Percentiles rank a stretch among this genome's conserved stretches.
phyloP scores from a whole-genome alignment of 495 filamentous ascomycete genomes.

The Glutinoglossum americanum region DNA sequence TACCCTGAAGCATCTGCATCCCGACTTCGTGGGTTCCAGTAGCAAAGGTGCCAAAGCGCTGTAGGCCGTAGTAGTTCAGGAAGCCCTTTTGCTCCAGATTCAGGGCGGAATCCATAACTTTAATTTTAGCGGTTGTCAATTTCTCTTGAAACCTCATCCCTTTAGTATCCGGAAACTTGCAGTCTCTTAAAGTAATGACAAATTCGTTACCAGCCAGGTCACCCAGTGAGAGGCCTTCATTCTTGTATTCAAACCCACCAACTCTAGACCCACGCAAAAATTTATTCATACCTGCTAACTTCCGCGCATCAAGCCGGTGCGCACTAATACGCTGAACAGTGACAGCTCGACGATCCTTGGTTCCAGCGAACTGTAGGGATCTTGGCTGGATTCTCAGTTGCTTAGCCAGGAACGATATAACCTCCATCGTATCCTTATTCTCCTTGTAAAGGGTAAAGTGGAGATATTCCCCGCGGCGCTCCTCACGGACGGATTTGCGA shows the following conservation, averaged over 20 bases:
- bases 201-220: slow-evolving; percentile 82
- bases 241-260: slow-evolving; percentile 57
- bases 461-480: slow-evolving; percentile 55
- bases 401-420: slow-evolving; percentile 46
- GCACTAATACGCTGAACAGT: slow-evolving; percentile 72
- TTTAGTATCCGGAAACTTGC: slow-evolving; percentile 33
- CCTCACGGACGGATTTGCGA: slow-evolving; percentile 12
- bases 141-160: slow-evolving; percentile 20
- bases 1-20: slow-evolving; percentile 55
- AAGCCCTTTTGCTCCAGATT: slow-evolving; percentile 47
- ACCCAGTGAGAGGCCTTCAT: slow-evolving; percentile 52
- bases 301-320: slow-evolving; percentile 36
- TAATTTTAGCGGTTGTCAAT: slow-evolving; percentile 20
- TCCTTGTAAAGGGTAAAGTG: slow-evolving; percentile 95
- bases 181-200: slow-evolving; percentile 69
- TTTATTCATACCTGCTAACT: slow-evolving; percentile 38
- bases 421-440: slow-evolving; percentile 96
- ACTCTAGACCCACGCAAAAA: slow-evolving; percentile 40
- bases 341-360: slow-evolving; percentile 78
- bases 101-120: slow-evolving; percentile 34
- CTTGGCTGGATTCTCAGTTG: slow-evolving; percentile 44
- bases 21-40: slow-evolving; percentile 67
- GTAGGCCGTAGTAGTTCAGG: slow-evolving; percentile 90
- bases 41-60: slow-evolving; percentile 74
- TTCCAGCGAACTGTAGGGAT: slow-evolving; percentile 69